Conservation (phyloP, 768 basidiomycete species). For the Rhodotorula taiwanensis region DNA sequence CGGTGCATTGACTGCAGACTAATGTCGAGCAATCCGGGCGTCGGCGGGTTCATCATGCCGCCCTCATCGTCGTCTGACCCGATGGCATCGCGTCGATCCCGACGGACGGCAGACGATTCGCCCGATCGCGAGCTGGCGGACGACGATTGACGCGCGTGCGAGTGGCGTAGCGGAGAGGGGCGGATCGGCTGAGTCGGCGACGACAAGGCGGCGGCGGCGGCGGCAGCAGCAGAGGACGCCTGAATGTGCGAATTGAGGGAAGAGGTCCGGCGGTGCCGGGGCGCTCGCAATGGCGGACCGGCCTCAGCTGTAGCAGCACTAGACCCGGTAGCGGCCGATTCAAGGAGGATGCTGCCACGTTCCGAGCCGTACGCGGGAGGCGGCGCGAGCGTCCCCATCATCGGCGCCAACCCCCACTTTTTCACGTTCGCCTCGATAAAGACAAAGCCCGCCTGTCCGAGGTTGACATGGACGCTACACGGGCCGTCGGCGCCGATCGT, state of each 20-base stretch:
- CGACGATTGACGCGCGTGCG: conserved; percentile 18
- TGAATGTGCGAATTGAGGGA: conserved; percentile 35
- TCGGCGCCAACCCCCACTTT: conserved; percentile 98
- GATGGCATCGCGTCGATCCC: conserved; percentile 43
- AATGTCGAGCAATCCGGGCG: conserved; percentile 49
- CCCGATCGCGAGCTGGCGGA: conserved; percentile 1
- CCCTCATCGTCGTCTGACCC: conserved; percentile 12
- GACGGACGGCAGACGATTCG: conserved; percentile 51
- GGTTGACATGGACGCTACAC: conserved; percentile 92
- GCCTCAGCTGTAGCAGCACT: conserved; percentile 48
- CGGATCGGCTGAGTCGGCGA: conserved; percentile 38
- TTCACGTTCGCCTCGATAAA: conserved; percentile 99
- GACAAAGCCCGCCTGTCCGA: conserved; percentile 96
- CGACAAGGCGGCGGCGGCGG: conserved; percentile 7
- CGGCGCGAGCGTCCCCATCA: conserved; percentile 91
- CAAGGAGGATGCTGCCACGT: conserved; percentile 87
- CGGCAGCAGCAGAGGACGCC: conserved; percentile 46
- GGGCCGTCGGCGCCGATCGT: conserved; percentile 94
- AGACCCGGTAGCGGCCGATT: conserved; percentile 53
- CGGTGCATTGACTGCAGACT: conserved; percentile 45
- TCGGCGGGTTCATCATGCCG: conserved; percentile 47
- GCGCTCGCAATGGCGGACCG: conserved; percentile 37
- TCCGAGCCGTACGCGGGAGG: conserved; percentile 98
- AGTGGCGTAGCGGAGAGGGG: conserved; percentile 52
- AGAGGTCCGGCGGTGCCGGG: conserved; percentile 51